These are phyloP conservation scores for Osmanthus fragrans DNA, from an alignment of 257 asterid species.

Conservation along the genomic window DNA sequence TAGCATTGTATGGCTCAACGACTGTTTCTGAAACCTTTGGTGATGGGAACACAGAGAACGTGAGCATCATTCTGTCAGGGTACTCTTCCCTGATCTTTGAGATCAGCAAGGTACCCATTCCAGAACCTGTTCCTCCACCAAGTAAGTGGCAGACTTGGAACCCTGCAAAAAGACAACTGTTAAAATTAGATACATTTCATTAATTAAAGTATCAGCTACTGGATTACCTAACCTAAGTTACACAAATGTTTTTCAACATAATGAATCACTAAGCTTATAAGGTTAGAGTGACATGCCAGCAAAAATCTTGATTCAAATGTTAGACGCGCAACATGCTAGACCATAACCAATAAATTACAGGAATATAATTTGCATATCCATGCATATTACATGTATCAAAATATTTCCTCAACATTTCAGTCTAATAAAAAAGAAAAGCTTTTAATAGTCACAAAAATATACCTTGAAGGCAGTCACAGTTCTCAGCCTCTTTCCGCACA, in stretches of 20 bases:
- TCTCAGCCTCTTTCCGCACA: slow-evolving; percentile 83
- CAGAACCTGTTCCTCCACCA: slow-evolving; percentile 93
- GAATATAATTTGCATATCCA: not conserved
- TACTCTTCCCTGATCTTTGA: slow-evolving; percentile 84
- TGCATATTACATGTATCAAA: not conserved
- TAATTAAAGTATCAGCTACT: no score
- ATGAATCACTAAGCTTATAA: no score
- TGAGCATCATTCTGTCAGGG: slow-evolving; percentile 86
- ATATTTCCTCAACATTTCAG: not conserved
- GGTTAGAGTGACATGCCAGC: not conserved
- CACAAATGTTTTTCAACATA: no score
- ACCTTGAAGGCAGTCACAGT: slow-evolving; percentile 92
- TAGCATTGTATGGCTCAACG: slow-evolving; percentile 84
- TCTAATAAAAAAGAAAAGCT: not conserved
- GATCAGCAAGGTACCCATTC: slow-evolving; percentile 79
- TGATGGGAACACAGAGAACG: slow-evolving; percentile 83
- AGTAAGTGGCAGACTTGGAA: slow-evolving; percentile 84
- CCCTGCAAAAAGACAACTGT: slow-evolving; percentile 36
- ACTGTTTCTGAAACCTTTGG: slow-evolving; percentile 87
- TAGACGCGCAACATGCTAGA: not conserved
- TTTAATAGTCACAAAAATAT: slow-evolving; percentile 5
- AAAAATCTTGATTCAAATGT: not conserved
- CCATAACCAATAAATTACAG: not conserved
- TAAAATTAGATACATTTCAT: not conserved
- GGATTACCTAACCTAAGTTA: no score